Evolutionary conservation across 371 early-diverging fungal genomes (phyloP), one percentile per base, ranked within the genome.

Genomic region (Basidiobolus meristosporus): DNA sequence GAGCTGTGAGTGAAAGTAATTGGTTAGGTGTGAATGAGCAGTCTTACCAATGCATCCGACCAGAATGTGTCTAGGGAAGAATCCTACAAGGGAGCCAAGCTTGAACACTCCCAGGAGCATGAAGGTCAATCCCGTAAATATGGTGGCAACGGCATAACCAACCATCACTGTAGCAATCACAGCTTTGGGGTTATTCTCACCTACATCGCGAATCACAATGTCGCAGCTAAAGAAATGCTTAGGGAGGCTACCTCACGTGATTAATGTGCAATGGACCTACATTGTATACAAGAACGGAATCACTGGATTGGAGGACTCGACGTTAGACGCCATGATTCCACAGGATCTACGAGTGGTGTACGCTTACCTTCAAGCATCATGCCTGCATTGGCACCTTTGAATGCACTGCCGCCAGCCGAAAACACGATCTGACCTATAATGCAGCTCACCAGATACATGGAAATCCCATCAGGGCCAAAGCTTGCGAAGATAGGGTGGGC

Each of bases 11-110:
- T 33, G 15, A 7, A n/a, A n/a, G 21, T 37, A 15, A 18, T 31
- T 22, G 19, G 29, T 15, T 28, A 21, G 29, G 10, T 15, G 15
- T 23, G n/a, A 21, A 26, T 20, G 16, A 34, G 12, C n/a, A n/a
- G n/a, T n/a, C 10, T 23, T 37, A 53, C 83, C 96, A 40, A 95
- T 95, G 45, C 87, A 88, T 12, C 92, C 96, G 10, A 95, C 86
- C 5, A 95, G 63, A 35, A 95, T 89, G 42, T 90, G 92, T 2
- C 96, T 66, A 4, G 96, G 96, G 53, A 96, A 96, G 60, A 91
- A 93, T 29, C 75, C 83, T 15, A 87, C 77, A 33, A 87, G 45
- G 1, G 73, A 68, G 3, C 85, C 87, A 26, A 84, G 60, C 43
- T 76, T 73, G 41, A 90, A 75, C 33, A 68, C 64, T 12, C 92